These are phyloP conservation scores for Myriangium duriaei DNA, from an alignment of 2,329 filamentous ascomycete genomes.

Conservation along the genomic window DNA sequence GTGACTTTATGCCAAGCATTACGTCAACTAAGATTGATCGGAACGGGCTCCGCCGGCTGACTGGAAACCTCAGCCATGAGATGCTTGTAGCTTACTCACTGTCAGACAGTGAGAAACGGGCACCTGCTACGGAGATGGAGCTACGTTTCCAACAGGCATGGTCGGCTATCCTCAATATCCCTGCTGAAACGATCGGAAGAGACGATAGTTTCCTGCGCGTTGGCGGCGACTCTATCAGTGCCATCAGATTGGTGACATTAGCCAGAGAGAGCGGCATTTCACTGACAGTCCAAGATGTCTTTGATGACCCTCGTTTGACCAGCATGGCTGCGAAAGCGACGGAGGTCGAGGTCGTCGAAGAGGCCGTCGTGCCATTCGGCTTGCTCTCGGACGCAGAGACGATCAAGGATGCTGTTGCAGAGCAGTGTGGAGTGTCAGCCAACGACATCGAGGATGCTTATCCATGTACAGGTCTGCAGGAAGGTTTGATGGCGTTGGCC, in stretches of 20 bases:
- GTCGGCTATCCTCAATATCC: background rate
- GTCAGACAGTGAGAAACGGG: background rate
- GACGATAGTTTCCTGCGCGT: constrained; percentile 3
- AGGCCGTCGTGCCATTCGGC: constrained; percentile 10
- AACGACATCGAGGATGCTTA: constrained; percentile 56
- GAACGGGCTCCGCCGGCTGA: background rate
- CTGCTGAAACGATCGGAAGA: background rate
- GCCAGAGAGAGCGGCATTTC: constrained; percentile 42
- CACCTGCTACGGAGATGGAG: background rate
- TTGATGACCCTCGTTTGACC: background rate
- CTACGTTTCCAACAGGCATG: background rate
- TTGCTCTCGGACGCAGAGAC: constrained; percentile 15
- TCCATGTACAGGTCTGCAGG: constrained; percentile 74
- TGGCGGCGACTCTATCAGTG: constrained; percentile 6
- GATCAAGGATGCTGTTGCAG: constrained; percentile 15
- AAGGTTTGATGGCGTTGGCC: constrained; percentile 69
- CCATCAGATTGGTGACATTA: constrained; percentile 29
- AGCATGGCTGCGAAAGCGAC: background rate
- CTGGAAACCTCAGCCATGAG: background rate
- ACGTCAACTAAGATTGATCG: background rate
- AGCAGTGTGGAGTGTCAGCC: constrained; percentile 12
- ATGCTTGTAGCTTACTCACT: background rate
- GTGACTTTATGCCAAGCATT: constrained; percentile 13
- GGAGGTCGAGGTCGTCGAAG: constrained; percentile 1
- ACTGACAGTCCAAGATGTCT: constrained; percentile 14